Conservation (phyloP, 169 alveolate species). For the Babesia gibsoni region DNA sequence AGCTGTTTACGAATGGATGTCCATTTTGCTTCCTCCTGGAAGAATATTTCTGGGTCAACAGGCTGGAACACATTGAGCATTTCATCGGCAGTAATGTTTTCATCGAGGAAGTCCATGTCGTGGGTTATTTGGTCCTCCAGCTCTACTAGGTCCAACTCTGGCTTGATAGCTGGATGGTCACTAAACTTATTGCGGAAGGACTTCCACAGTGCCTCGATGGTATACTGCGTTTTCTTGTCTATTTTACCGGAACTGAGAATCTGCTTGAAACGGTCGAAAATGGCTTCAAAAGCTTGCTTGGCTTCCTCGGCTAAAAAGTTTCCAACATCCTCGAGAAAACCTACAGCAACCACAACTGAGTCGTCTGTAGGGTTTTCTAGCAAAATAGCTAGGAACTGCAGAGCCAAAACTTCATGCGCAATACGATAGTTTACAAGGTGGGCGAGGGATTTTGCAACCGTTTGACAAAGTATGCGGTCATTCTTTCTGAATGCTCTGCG, state of each 20-base stretch:
- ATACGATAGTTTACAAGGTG: constrained; percentile 90
- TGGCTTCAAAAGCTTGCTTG: constrained; percentile 90
- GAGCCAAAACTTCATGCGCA: constrained; percentile 90
- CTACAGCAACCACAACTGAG: constrained; percentile 94
- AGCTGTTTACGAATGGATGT: constrained; percentile 86
- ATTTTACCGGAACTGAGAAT: constrained; percentile 94
- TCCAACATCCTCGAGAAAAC: constrained; percentile 90
- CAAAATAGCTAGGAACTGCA: constrained; percentile 90
- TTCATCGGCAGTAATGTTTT: constrained; percentile 90
- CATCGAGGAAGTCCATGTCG: constrained; percentile 90
- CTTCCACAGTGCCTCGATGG: constrained; percentile 93
- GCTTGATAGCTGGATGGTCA: constrained; percentile 81
- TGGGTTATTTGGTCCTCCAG: constrained; percentile 96
- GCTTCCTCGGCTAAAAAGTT: constrained; percentile 89
- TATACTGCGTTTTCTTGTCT: constrained; percentile 92
- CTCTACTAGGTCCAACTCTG: constrained; percentile 94
- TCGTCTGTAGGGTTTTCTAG: constrained; percentile 95
- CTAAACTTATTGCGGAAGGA: constrained; percentile 88
- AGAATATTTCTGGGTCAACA: constrained; percentile 87
- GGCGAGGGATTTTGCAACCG: constrained; percentile 94
- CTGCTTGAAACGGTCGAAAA: constrained; percentile 92
- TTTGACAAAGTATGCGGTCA: constrained; percentile 92
- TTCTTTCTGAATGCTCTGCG: constrained; percentile 88
- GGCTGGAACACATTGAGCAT: constrained; percentile 88
- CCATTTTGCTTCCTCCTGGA: constrained; percentile 90